These are phyloP conservation scores for Grifola frondosa DNA, from an alignment of 1,284 basidiomycete species.

Conservation along the genomic window DNA sequence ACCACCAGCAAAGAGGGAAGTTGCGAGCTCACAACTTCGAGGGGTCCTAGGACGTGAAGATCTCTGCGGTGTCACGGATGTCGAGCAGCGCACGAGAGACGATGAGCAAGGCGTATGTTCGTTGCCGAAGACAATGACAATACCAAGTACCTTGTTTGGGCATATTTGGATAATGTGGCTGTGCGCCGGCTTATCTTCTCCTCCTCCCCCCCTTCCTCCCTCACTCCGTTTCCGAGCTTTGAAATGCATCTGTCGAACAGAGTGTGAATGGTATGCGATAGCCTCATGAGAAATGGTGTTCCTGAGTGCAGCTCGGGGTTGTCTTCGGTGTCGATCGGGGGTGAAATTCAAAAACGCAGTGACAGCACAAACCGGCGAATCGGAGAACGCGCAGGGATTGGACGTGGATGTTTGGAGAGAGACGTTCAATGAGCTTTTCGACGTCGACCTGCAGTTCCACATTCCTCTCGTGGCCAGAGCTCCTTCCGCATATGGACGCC, in stretches of 20 bases:
- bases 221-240: too few relatives aligned
- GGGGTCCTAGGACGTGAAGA: neutral
- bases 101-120: constrained; percentile 3
- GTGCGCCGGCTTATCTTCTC: constrained; percentile 2
- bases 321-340: too few relatives aligned
- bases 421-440: neutral
- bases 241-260: too few relatives aligned
- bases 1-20: constrained; percentile 1
- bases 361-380: too few relatives aligned
- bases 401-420: constrained; percentile 1
- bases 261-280: too few relatives aligned
- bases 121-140: neutral
- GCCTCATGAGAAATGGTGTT: neutral
- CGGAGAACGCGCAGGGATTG: neutral
- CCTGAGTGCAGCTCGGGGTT: neutral
- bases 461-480: too few relatives aligned
- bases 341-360: too few relatives aligned
- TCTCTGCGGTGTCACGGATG: neutral
- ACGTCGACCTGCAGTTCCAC: neutral
- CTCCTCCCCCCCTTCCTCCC: constrained; percentile 1
- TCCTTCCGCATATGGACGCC: too few relatives aligned
- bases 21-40: neutral
- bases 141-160: constrained; percentile 10
- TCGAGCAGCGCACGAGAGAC: constrained; percentile 7
- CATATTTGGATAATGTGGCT: constrained; percentile 11